Evolutionary conservation across 176 grass and related monocot genomes (phyloP), one percentile per base, ranked within the genome.

Genomic region (Aegilops longissima): DNA sequence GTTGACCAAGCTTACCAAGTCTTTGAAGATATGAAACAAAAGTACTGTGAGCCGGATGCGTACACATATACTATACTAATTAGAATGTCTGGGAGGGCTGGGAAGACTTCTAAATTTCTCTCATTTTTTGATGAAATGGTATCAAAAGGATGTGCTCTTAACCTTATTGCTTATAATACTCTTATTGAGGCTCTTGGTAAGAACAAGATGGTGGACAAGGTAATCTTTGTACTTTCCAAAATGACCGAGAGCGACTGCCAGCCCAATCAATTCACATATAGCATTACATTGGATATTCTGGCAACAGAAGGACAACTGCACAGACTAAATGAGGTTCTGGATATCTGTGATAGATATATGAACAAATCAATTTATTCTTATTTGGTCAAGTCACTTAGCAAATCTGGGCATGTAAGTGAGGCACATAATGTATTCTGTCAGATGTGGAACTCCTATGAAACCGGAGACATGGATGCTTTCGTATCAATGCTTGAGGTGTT

Each of bases 1-100:
- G 85, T 96, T 84, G 82, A 96, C 47, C 70, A 96, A 82, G 94
- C 87, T 69, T 95, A 91, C 85, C 87, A 90, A 85, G 94, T 98
- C n/a, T 96, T 98, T 75, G 90, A 94, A 71, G 94, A 98, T 88
- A 98, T 98, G 97, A 98, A 96, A 90, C 85, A 85, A 30, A 92
- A 91, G n/a, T 75, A 88, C 42, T 94, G 89, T 81, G 83, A 91
- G 31, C 90, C 94, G 4, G 97, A 99, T 89, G 87, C 91, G 77
- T 96, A 96, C 80, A 96, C 94, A 56, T 99, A 96, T 82, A 96
- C 97, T 68, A 93, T 92, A 87, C 85, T 99, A 59, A 99, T 99
- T 86, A 92, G 92, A 89, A 96, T 99, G 97, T 87, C 92, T 61
- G 97, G 97, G 86, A 87, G 84, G 87, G 70, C 85, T 45, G 87